Evolutionary conservation across 176 grass and related monocot genomes (phyloP).

Genomic region (Avena insularis): DNA sequence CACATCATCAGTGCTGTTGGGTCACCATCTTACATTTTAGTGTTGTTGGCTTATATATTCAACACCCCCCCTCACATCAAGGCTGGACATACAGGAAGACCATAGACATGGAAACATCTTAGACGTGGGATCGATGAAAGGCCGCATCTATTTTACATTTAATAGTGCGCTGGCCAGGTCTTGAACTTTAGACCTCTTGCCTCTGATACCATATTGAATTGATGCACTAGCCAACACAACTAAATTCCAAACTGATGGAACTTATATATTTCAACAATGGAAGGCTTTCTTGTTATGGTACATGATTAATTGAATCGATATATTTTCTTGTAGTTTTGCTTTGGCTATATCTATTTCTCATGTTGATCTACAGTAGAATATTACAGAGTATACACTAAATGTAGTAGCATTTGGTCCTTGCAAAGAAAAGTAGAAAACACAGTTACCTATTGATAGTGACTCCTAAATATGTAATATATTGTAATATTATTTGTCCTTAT

Average conservation of each 20-base stretch:
- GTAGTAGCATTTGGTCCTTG: constrained; percentile 12
- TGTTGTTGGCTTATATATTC: too few species aligned
- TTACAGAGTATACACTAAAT: neutral
- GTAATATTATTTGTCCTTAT: neutral
- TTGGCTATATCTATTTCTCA: neutral
- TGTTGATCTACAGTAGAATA: neutral
- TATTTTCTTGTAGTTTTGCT: constrained; percentile 20
- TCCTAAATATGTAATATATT: constrained; percentile 1
- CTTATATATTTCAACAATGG: neutral
- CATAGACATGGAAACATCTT: too few species aligned
- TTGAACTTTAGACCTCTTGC: too few species aligned
- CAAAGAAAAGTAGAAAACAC: neutral
- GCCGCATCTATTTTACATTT: too few species aligned
- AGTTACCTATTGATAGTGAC: constrained; percentile 17
- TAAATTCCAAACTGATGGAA: too few species aligned
- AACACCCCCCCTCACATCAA: too few species aligned
- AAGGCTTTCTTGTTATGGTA: constrained; percentile 3
- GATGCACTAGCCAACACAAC: too few species aligned
- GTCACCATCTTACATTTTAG: constrained; percentile 11
- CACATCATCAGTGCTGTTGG: neutral
- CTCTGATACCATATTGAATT: too few species aligned
- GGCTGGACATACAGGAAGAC: too few species aligned
- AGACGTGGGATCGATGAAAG: too few species aligned
- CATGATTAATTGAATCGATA: neutral
- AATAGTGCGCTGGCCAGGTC: too few species aligned